Evolutionary conservation across 2,329 filamentous ascomycete species (phyloP).

Genomic region (Xylariaceae sp.): DNA sequence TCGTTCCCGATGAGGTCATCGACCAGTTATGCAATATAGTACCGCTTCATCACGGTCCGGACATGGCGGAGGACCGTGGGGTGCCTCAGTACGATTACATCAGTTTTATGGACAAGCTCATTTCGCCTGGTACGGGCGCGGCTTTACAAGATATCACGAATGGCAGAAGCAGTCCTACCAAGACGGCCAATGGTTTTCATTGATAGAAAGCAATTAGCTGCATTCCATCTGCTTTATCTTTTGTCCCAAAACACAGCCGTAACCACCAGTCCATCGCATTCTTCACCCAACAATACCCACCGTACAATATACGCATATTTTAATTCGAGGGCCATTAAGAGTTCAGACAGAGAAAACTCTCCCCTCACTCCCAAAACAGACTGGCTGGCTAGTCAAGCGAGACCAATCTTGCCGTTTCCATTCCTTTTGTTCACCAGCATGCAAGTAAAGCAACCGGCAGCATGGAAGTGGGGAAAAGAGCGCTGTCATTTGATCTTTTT

Average conservation of each 20-base stretch:
- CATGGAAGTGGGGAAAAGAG: not conserved
- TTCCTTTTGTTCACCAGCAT: slow-evolving; percentile 6
- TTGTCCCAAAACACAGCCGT: no score
- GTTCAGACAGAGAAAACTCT: not conserved
- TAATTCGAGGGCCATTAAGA: slow-evolving; percentile 18
- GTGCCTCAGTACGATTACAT: slow-evolving; percentile 95
- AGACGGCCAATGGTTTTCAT: slow-evolving; percentile 36
- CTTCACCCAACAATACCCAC: slow-evolving; percentile 18
- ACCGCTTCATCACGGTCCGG: slow-evolving; percentile 82
- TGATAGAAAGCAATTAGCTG: slow-evolving; percentile 13
- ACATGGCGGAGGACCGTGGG: slow-evolving; percentile 83
- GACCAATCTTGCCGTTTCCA: no score
- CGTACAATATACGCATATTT: slow-evolving; percentile 18
- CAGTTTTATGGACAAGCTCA: slow-evolving; percentile 91
- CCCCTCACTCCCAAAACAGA: not conserved
- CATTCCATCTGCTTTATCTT: not conserved
- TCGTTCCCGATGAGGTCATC: slow-evolving; percentile 97
- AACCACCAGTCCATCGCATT: no score
- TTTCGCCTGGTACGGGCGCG: slow-evolving; percentile 46
- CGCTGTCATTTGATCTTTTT: not conserved
- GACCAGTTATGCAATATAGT: slow-evolving; percentile 89
- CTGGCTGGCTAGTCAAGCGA: not conserved
- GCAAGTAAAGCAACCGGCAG: slow-evolving; percentile 1
- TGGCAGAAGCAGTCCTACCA: slow-evolving; percentile 41
- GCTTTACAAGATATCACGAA: slow-evolving; percentile 40